Conservation (phyloP, 306 rosid genomes). For the Potentilla sterilis region DNA sequence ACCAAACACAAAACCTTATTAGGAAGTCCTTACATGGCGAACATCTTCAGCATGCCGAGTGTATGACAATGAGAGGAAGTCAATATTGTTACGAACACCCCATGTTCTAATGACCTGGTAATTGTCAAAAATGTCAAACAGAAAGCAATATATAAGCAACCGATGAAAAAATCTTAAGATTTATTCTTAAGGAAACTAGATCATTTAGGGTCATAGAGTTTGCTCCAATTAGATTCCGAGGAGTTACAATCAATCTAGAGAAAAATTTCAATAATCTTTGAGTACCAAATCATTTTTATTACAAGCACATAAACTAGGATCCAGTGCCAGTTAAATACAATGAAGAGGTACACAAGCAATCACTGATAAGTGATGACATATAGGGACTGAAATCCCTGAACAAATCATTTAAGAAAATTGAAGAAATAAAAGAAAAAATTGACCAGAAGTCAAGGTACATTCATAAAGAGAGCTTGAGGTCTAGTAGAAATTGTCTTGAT, state of each 20-base stretch:
- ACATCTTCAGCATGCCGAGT: slow-evolving; percentile 85
- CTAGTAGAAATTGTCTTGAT: background rate
- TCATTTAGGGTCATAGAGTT: slow-evolving; percentile 1
- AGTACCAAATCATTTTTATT: background rate
- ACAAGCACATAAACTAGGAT: background rate
- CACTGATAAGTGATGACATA: slow-evolving; percentile 3
- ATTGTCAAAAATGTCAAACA: background rate
- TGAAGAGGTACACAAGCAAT: background rate
- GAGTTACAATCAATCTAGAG: background rate
- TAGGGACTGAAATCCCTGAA: slow-evolving; percentile 1
- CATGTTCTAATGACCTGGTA: slow-evolving; percentile 81
- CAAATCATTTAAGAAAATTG: background rate
- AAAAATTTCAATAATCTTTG: background rate
- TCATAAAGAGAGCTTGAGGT: background rate
- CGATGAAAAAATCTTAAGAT: background rate
- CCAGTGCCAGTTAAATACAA: background rate
- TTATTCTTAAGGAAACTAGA: background rate
- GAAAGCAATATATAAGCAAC: background rate
- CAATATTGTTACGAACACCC: slow-evolving; percentile 83
- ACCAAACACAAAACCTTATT: slow-evolving; percentile 12
- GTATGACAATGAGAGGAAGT: slow-evolving; percentile 82
- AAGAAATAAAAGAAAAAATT: background rate
- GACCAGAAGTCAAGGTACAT: background rate
- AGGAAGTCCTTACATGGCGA: slow-evolving; percentile 57
- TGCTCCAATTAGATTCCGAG: background rate